These are phyloP conservation scores for Podaxis sp. DNA, from an alignment of 768 basidiomycete genomes.

Conservation along the genomic window DNA sequence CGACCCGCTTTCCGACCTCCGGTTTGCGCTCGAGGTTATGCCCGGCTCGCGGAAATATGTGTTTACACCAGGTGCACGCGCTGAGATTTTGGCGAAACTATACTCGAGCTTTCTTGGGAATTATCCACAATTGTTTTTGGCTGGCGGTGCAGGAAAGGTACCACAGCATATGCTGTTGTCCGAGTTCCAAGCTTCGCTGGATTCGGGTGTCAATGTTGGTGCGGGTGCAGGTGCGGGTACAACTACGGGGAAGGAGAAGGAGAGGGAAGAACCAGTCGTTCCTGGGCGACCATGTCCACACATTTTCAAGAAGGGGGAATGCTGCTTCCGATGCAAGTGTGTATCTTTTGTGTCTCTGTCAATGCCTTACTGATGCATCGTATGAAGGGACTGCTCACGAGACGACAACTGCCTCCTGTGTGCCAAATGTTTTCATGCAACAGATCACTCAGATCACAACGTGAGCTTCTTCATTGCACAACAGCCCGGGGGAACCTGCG, in stretches of 20 bases:
- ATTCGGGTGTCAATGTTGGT: conserved; percentile 23
- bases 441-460: conserved; percentile 82
- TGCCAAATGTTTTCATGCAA: conserved; percentile 82
- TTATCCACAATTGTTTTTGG: conserved; percentile 69
- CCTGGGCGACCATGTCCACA: conserved; percentile 79
- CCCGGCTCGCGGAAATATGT: conserved; percentile 74
- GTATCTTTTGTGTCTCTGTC: conserved; percentile 24
- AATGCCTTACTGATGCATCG: not conserved
- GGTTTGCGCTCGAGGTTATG: conserved; percentile 77
- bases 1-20: conserved; percentile 53
- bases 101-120: conserved; percentile 82
- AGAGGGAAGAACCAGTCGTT: conserved; percentile 49
- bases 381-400: conserved; percentile 78
- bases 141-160: conserved; percentile 55
- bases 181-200: conserved; percentile 60
- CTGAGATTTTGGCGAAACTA: conserved; percentile 74
- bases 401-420: conserved; percentile 92
- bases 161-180: conserved; percentile 62
- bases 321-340: conserved; percentile 92
- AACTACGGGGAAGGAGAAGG: conserved; percentile 45
- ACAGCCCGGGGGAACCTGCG: conserved; percentile 91
- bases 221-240: no score
- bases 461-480: conserved; percentile 92
- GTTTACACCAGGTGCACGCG: conserved; percentile 69
- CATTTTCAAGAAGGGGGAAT: conserved; percentile 88